Evolutionary conservation across 192 early-diverging fungal species (phyloP), one percentile per base, ranked within the genome.

Genomic region (Mortierella claussenii): DNA sequence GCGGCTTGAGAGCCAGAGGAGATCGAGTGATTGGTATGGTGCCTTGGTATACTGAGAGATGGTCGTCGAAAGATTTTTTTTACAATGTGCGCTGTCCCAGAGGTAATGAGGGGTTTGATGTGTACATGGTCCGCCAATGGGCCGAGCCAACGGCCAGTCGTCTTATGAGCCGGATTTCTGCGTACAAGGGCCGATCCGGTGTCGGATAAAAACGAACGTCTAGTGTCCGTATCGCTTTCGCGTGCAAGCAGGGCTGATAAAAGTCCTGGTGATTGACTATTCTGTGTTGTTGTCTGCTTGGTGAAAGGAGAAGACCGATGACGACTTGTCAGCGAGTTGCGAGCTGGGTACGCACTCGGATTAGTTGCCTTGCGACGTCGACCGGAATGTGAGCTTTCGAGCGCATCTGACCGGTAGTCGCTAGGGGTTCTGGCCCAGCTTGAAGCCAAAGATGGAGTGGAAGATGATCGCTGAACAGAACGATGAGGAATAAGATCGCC

Each of bases 71-170:
- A 67, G 13, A 76, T 67, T 43, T 67, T 76, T 17, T 67, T 76
- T 15, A 67, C 73, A 44, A 76, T 76, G 26, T 65, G 63, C 11
- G 64, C 45, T 10, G 64, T 76, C 30, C 73, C 73, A 18, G 73
- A 66, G 2, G 56, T 45, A 40, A 76, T 62, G 0, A 76, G 20
- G 1, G 73, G 73, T 21, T 67, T 66, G 30, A 76, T 66, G 23
- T 67, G 37, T 27, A 76, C 65, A 57, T 76, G 63, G 11, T 76
- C 73, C 7, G 64, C 32, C 20, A 76, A 26, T 0, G 73, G 73
- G 5, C 64, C 73, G 4, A 76, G 45, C 73, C 73, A 76, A 18
- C 73, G 63, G 44, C 45, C 62, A 2, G 64, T 27, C 2, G 52
- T 17, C n/a, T 40, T 76, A 6, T 61, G 73, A 0, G 62, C 20